Conservation (phyloP, 1,284 basidiomycete species). For the Cryptococcus wingfieldii region DNA sequence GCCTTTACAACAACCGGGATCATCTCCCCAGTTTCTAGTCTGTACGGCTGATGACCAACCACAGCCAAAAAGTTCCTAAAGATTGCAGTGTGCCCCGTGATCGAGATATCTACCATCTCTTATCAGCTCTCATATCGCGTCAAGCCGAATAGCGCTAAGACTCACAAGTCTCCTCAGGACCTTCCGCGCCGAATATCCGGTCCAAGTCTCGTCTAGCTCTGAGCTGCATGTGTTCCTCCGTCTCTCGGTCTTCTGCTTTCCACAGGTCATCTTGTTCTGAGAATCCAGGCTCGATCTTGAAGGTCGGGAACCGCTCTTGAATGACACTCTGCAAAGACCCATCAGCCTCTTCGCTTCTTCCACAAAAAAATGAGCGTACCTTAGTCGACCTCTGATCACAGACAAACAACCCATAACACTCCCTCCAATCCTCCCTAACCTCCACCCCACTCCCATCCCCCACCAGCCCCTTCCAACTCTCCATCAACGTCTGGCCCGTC, state of each 20-base stretch:
- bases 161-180: constrained; percentile 54
- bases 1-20: constrained; percentile 47
- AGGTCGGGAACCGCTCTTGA: constrained; percentile 56
- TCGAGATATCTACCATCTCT: constrained; percentile 41
- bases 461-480: constrained; percentile 58
- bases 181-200: constrained; percentile 56
- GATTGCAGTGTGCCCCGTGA: constrained; percentile 51
- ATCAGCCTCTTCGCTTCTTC: too few relatives aligned
- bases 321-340: constrained; percentile 53
- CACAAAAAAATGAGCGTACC: constrained; percentile 44
- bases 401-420: constrained; percentile 47
- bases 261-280: constrained; percentile 69
- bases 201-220: constrained; percentile 62
- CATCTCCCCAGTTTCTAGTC: constrained; percentile 48
- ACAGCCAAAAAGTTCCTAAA: constrained; percentile 46
- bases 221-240: constrained; percentile 54
- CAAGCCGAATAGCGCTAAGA: constrained; percentile 3
- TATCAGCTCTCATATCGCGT: neutral
- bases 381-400: constrained; percentile 48
- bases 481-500: constrained; percentile 63
- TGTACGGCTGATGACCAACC: constrained; percentile 42
- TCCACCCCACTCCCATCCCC: constrained; percentile 25
- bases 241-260: constrained; percentile 63
- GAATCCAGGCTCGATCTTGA: constrained; percentile 63
- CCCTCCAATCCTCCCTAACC: constrained; percentile 45